Conservation (phyloP, 495 filamentous ascomycete genomes). For the Aspergillus diversus region DNA sequence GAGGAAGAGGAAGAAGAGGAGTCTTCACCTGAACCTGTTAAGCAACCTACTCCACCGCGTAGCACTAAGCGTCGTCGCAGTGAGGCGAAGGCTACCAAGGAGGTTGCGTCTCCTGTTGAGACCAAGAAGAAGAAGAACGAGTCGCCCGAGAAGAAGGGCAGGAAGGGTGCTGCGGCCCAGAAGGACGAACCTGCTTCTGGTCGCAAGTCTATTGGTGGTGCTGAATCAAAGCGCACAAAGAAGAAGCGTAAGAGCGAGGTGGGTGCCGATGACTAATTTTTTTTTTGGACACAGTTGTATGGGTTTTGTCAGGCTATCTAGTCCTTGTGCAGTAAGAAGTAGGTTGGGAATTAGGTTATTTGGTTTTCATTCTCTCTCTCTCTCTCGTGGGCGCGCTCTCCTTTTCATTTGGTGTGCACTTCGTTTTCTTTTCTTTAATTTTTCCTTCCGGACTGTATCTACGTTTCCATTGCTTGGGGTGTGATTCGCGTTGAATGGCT, state of each 20-base stretch:
- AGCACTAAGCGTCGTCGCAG: constrained; percentile 52
- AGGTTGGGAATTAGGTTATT: constrained; percentile 10
- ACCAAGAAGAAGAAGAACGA: constrained; percentile 31
- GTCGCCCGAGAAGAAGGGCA: constrained; percentile 47
- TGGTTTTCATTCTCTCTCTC: constrained; percentile 18
- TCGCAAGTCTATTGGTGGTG: constrained; percentile 53
- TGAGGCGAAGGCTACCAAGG: constrained; percentile 50
- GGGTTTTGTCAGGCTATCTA: too few relatives aligned
- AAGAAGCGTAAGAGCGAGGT: constrained; percentile 72
- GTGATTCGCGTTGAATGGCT: constrained; percentile 4
- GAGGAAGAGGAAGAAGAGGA: constrained; percentile 47
- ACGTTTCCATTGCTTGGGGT: background rate
- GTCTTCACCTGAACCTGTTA: constrained; percentile 54
- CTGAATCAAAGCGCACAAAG: constrained; percentile 52
- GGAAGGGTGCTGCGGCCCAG: constrained; percentile 41
- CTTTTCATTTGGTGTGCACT: background rate
- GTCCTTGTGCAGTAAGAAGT: background rate
- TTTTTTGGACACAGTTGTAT: background rate
- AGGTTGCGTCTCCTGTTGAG: constrained; percentile 40
- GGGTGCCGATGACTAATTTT: constrained; percentile 32
- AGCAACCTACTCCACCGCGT: constrained; percentile 58
- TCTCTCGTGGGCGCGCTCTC: background rate
- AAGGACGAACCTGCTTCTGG: constrained; percentile 50
- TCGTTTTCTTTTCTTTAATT: constrained; percentile 2
- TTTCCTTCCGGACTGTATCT: constrained; percentile 4